These are phyloP conservation scores for Podila epigama DNA, from an alignment of 192 early-diverging fungal species.

Conservation along the genomic window DNA sequence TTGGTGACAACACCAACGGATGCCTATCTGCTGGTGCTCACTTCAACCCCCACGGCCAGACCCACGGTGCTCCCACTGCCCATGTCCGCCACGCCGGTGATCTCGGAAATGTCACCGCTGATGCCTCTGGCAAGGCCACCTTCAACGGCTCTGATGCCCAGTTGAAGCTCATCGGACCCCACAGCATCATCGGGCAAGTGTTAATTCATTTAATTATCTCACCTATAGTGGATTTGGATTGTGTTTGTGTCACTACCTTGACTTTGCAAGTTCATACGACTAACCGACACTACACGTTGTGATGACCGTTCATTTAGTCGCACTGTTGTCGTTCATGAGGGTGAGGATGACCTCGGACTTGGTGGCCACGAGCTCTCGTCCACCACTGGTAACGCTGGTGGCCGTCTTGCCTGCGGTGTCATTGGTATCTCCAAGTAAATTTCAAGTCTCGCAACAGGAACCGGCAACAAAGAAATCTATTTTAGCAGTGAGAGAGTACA, in stretches of 20 bases:
- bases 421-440: constrained; percentile 76
- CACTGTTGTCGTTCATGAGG: constrained; percentile 86
- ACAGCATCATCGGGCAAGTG: constrained; percentile 77
- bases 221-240: too few species aligned
- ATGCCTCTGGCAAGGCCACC: constrained; percentile 61
- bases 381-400: constrained; percentile 89
- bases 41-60: constrained; percentile 82
- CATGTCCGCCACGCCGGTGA: constrained; percentile 86
- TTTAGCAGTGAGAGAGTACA: background rate
- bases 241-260: too few species aligned
- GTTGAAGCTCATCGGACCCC: constrained; percentile 77
- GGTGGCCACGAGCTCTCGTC: constrained; percentile 75
- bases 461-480: too few species aligned
- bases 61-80: constrained; percentile 80
- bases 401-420: constrained; percentile 88
- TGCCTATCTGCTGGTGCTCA: constrained; percentile 89
- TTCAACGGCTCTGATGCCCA: constrained; percentile 63
- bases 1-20: constrained; percentile 83
- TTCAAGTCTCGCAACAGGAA: background rate
- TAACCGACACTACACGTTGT: too few species aligned
- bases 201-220: background rate
- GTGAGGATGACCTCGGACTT: constrained; percentile 84
- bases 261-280: too few species aligned
- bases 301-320: too few species aligned
- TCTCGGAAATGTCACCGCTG: constrained; percentile 82